phyloP scores from a whole-genome alignment of 805 yeast genomes.

The Starmerella bombicola region DNA sequence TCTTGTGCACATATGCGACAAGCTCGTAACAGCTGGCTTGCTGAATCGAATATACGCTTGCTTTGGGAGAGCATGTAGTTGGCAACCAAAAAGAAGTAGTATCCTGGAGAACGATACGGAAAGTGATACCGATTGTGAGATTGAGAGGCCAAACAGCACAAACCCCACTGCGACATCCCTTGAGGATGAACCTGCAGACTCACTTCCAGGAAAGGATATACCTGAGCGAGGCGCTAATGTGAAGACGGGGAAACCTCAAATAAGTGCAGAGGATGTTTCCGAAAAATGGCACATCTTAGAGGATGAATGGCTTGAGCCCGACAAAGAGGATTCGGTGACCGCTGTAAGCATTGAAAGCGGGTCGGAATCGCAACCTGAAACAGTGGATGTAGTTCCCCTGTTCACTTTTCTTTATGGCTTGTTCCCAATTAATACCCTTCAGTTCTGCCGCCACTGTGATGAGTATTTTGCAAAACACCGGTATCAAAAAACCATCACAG shows the following conservation, averaged over 20 bases:
- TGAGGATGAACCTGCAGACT: not conserved
- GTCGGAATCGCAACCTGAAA: conserved; percentile 2
- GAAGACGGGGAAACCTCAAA: not conserved
- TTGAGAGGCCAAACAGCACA: not conserved
- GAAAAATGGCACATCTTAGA: not conserved
- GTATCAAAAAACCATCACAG: conserved; percentile 19
- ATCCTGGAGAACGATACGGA: too few species aligned
- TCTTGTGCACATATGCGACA: conserved; percentile 37
- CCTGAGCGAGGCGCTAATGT: too few species aligned
- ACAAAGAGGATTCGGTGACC: not conserved
- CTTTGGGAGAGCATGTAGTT: conserved; percentile 35
- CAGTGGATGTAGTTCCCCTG: conserved; percentile 29
- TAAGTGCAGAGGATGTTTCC: not conserved
- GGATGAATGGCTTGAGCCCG: not conserved
- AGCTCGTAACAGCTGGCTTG: conserved; percentile 20
- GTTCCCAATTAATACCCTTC: conserved; percentile 40
- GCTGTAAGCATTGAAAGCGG: too few species aligned
- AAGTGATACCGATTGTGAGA: conserved; percentile 1
- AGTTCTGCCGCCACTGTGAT: conserved; percentile 35
- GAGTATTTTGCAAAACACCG: conserved; percentile 26
- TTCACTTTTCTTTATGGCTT: conserved; percentile 44
- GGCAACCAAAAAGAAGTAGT: conserved; percentile 23
- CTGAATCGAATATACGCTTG: conserved; percentile 35
- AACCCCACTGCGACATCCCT: not conserved
- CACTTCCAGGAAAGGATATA: not conserved